A percentile compares a stretch with the other conserved stretches of the same genome.
Conservation (phyloP, 371 early-diverging fungal species). For the Circinella umbellata region DNA sequence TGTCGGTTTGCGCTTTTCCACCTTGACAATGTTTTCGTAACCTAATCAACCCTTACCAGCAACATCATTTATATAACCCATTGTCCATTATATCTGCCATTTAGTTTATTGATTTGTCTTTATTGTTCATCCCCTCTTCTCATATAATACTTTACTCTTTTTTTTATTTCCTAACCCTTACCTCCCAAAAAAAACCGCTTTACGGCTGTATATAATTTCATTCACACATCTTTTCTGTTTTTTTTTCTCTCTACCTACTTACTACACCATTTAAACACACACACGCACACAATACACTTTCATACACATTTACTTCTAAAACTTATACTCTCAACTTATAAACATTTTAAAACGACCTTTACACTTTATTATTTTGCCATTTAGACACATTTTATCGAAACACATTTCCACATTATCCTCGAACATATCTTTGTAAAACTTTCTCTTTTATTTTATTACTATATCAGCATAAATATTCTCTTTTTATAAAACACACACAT, state of each 20-base stretch:
- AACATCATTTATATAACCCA: conserved; percentile 8
- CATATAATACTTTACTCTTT: background rate
- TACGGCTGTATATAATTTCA: conserved; percentile 5
- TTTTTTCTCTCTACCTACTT: too few species aligned
- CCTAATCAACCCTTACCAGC: conserved; percentile 9
- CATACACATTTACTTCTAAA: background rate
- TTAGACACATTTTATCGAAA: background rate
- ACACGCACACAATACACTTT: background rate
- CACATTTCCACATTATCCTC: background rate
- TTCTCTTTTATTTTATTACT: background rate
- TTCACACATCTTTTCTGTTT: background rate
- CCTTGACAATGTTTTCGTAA: conserved; percentile 12
- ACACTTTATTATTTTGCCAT: conserved; percentile 1
- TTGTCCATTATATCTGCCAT: conserved; percentile 11
- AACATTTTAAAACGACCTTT: background rate
- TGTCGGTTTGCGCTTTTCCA: background rate
- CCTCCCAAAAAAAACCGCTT: background rate
- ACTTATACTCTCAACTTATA: background rate
- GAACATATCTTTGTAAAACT: conserved; percentile 4
- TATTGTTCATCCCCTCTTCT: background rate
- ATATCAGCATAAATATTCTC: background rate
- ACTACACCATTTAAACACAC: background rate
- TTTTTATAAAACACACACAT: background rate
- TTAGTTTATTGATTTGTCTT: conserved; percentile 1
- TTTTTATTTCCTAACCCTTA: background rate